These are phyloP conservation scores for Taphrina deformans DNA, from an alignment of 1,139 yeast genomes.

Conservation along the genomic window DNA sequence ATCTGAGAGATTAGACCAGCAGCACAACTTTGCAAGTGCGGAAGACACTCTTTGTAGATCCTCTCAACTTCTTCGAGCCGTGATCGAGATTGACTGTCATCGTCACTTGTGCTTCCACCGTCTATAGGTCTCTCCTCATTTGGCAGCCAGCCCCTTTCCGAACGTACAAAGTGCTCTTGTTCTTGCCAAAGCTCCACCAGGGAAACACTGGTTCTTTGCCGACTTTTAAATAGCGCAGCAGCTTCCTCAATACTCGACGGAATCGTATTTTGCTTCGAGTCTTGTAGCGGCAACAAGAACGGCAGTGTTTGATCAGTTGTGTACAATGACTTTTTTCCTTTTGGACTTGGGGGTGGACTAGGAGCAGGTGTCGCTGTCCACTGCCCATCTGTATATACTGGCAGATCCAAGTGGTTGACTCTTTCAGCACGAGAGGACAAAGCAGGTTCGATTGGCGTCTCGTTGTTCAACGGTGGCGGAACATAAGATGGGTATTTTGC, in stretches of 20 bases:
- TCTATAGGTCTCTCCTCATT: background rate
- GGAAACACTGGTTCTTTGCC: constrained; percentile 66
- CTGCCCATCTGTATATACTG: constrained; percentile 12
- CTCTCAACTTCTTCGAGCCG: constrained; percentile 20
- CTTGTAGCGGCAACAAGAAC: constrained; percentile 64
- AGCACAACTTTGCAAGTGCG: constrained; percentile 26
- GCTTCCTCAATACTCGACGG: constrained; percentile 85
- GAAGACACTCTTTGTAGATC: constrained; percentile 7
- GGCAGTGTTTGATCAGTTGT: constrained; percentile 82
- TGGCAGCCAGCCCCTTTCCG: constrained; percentile 67
- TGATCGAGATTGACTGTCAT: background rate
- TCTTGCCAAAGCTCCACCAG: constrained; percentile 71
- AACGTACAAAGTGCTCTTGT: constrained; percentile 65
- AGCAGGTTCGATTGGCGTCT: background rate
- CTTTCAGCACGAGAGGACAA: background rate
- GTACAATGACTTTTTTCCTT: constrained; percentile 63
- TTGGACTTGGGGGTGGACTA: constrained; percentile 52
- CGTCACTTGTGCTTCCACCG: background rate
- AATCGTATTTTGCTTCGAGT: constrained; percentile 47
- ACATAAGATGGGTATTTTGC: constrained; percentile 73
- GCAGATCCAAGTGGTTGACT: background rate
- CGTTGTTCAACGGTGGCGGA: constrained; percentile 44
- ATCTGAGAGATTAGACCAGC: constrained; percentile 16
- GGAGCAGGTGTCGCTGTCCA: constrained; percentile 48
- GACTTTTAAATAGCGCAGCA: constrained; percentile 58